phyloP scores from a whole-genome alignment of 2,329 filamentous ascomycete genomes.

The Penicillium digitatum region DNA sequence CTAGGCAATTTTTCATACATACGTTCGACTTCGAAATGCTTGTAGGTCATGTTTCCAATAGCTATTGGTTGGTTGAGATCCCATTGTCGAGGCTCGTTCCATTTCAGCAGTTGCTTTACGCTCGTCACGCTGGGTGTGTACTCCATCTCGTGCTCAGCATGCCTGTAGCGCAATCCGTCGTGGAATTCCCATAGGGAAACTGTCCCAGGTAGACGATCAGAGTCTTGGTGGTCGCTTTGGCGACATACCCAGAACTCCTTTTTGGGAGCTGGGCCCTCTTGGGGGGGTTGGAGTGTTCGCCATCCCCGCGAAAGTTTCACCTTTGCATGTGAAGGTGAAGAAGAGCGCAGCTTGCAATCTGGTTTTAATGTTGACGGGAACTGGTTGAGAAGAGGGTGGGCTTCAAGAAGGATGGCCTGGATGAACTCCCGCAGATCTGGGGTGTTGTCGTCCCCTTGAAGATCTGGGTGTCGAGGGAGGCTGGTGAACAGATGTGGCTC shows the following conservation, averaged over 20 bases:
- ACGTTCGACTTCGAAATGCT: constrained; percentile 3
- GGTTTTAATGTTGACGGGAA: constrained; percentile 27
- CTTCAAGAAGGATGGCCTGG: constrained; percentile 26
- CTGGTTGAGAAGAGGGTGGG: constrained; percentile 26
- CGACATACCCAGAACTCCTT: constrained; percentile 42
- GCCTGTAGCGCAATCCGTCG: constrained; percentile 34
- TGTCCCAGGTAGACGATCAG: constrained; percentile 26
- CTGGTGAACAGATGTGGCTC: constrained; percentile 27
- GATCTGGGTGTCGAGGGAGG: constrained; percentile 30
- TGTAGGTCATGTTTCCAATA: constrained; percentile 19
- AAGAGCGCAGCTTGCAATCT: constrained; percentile 27
- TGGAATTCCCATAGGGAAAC: constrained; percentile 41
- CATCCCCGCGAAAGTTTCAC: constrained; percentile 27
- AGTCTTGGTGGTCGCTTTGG: constrained; percentile 36
- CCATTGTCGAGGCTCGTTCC: constrained; percentile 20
- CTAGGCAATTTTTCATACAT: background rate
- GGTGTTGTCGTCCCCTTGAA: constrained; percentile 6
- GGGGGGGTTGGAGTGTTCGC: constrained; percentile 8
- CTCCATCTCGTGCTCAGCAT: constrained; percentile 40
- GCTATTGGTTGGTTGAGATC: constrained; percentile 7
- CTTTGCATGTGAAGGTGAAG: constrained; percentile 29
- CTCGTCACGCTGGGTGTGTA: constrained; percentile 39
- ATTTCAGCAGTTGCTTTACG: constrained; percentile 30
- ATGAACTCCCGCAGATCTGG: constrained; percentile 23
- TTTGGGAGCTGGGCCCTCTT: background rate